A percentile compares a stretch with the other conserved stretches of the same genome.
These are phyloP conservation scores for Ceriops decandra DNA, from an alignment of 345 rosid genomes.

Conservation along the genomic window DNA sequence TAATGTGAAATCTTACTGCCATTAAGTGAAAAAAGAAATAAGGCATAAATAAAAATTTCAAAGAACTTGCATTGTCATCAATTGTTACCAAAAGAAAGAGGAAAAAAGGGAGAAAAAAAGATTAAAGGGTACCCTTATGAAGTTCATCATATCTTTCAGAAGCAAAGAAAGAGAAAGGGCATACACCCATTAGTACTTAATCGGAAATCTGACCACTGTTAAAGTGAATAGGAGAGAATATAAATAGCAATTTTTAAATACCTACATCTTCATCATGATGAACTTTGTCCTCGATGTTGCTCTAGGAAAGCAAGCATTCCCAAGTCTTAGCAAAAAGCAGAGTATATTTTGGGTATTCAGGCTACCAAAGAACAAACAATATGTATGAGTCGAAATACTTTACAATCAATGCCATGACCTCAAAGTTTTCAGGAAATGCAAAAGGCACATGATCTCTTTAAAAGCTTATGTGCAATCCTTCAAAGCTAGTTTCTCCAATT, in stretches of 20 bases:
- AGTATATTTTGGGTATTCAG: constrained; percentile 70
- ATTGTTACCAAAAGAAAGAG: constrained; percentile 52
- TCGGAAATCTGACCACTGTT: not conserved
- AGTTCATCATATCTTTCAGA: too few relatives aligned
- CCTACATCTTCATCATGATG: constrained; percentile 60
- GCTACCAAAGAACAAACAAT: constrained; percentile 40
- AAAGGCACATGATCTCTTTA: too few relatives aligned
- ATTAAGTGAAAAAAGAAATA: too few relatives aligned
- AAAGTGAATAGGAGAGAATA: not conserved
- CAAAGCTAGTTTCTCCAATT: not conserved
- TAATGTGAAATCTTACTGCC: too few relatives aligned
- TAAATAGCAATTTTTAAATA: constrained; percentile 26
- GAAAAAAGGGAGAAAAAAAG: too few relatives aligned
- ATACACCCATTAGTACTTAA: constrained; percentile 18
- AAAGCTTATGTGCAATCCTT: too few relatives aligned
- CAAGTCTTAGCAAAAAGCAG: constrained; percentile 18
- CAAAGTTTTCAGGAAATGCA: not conserved
- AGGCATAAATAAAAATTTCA: not conserved
- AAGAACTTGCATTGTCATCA: constrained; percentile 52
- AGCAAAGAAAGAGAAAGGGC: too few relatives aligned
- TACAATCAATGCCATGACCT: not conserved
- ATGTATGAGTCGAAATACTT: constrained; percentile 21
- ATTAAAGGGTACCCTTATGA: too few relatives aligned
- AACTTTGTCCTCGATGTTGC: constrained; percentile 57
- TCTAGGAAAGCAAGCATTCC: constrained; percentile 32